Percentiles rank a stretch among this genome's conserved stretches.
Evolutionary conservation across 2,329 filamentous ascomycete genomes (phyloP).

Genomic region (Scedosporium aurantiacum): DNA sequence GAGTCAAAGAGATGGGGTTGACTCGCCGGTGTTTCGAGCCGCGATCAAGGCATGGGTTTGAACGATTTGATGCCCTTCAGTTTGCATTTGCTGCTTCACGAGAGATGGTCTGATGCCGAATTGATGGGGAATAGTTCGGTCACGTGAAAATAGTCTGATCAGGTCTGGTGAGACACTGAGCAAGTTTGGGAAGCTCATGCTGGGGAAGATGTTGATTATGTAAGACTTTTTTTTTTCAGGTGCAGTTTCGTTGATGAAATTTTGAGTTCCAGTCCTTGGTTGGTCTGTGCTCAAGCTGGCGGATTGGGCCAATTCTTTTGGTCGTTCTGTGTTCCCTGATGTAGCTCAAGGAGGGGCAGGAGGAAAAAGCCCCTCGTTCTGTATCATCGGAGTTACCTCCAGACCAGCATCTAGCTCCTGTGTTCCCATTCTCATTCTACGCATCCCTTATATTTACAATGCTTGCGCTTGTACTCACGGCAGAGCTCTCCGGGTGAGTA

Average conservation of each 20-base stretch:
- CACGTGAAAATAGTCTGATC: neutral
- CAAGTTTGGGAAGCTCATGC: no score
- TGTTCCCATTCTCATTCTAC: neutral
- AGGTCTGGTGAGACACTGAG: no score
- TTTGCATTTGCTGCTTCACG: neutral
- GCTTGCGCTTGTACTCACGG: slow-evolving; percentile 56
- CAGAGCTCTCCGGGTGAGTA: slow-evolving; percentile 57
- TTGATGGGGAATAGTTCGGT: neutral
- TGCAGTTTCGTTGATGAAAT: no score
- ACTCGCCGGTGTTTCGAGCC: neutral
- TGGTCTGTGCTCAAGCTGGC: slow-evolving; percentile 1
- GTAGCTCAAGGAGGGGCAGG: neutral
- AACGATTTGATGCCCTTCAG: no score
- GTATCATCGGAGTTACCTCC: neutral
- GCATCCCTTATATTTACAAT: slow-evolving; percentile 28
- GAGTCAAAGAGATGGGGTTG: neutral
- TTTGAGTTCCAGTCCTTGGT: neutral
- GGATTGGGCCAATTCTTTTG: neutral
- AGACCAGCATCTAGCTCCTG: neutral
- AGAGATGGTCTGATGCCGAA: slow-evolving; percentile 6
- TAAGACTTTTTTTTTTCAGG: no score
- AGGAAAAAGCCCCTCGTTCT: neutral
- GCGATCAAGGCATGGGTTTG: neutral
- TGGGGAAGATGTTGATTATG: neutral
- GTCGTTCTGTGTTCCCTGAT: neutral